Conservation (phyloP, 805 yeast genomes). For the Nakazawaea wyomingensis region DNA sequence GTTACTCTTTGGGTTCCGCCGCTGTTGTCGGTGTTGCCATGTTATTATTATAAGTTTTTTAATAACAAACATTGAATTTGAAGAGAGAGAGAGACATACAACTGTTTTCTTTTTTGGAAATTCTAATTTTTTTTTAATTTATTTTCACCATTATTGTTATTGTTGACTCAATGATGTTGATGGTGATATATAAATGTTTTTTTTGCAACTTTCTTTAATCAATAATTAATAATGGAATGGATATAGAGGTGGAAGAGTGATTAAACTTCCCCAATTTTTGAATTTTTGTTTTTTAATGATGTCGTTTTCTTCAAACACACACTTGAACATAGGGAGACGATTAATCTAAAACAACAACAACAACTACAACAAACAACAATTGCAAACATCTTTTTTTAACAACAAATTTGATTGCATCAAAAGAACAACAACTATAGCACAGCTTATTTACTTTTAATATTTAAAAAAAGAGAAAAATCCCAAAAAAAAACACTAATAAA, state of each 20-base stretch:
- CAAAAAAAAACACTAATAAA: neutral
- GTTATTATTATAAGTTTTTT: conserved; percentile 2
- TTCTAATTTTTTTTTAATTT: too few relatives aligned
- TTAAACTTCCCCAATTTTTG: too few relatives aligned
- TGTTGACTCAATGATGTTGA: too few relatives aligned
- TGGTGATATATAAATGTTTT: too few relatives aligned
- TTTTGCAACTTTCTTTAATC: too few relatives aligned
- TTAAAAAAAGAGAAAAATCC: neutral
- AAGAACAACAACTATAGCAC: neutral
- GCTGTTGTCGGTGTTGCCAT: conserved; percentile 9
- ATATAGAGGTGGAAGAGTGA: neutral
- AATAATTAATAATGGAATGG: neutral
- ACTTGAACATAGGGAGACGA: neutral
- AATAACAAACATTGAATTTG: neutral
- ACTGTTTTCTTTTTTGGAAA: too few relatives aligned
- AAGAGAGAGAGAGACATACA: too few relatives aligned
- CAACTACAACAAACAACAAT: neutral
- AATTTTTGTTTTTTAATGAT: too few relatives aligned
- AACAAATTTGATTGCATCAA: too few relatives aligned
- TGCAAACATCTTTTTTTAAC: neutral
- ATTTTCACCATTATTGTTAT: too few relatives aligned
- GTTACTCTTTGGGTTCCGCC: conserved; percentile 13
- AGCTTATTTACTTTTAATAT: neutral
- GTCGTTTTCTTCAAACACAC: neutral
- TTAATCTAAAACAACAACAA: neutral